These are phyloP conservation scores for Chlamydomonas schloesseri DNA, from an alignment of 139 green algal genomes.

Conservation along the genomic window DNA sequence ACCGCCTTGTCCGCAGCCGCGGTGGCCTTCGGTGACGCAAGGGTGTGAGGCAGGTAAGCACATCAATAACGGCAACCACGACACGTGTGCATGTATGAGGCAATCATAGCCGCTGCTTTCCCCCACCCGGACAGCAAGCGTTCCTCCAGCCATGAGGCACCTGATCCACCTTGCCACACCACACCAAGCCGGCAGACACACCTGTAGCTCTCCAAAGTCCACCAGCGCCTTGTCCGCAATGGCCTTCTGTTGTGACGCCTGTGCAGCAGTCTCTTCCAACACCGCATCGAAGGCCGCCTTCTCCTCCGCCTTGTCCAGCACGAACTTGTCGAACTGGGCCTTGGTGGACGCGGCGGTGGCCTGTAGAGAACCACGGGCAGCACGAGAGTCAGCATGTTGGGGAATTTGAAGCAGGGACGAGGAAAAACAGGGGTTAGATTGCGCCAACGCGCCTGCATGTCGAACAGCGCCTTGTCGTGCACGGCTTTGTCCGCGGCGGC, in stretches of 20 bases:
- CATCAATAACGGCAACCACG: too few species aligned
- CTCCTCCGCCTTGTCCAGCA: slow-evolving; percentile 31
- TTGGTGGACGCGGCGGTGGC: neutral
- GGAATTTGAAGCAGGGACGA: neutral
- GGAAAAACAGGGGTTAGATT: neutral
- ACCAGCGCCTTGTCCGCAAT: slow-evolving; percentile 26
- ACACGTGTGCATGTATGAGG: too few species aligned
- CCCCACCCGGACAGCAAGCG: neutral
- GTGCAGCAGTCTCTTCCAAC: neutral
- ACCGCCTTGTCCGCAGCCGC: neutral
- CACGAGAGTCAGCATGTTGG: neutral
- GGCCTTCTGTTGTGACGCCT: slow-evolving; percentile 22
- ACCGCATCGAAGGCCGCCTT: slow-evolving; percentile 26
- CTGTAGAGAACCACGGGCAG: neutral
- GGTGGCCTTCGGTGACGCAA: too few species aligned
- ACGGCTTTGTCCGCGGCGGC: slow-evolving; percentile 8
- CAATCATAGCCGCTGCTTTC: too few species aligned
- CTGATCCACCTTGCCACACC: too few species aligned
- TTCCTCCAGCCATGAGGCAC: neutral
- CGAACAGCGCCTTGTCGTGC: slow-evolving; percentile 32
- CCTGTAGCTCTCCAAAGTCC: neutral
- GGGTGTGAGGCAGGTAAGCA: too few species aligned
- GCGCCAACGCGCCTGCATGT: neutral
- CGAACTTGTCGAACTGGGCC: slow-evolving; percentile 41
- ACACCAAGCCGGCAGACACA: neutral